Evolutionary conservation across 2,329 filamentous ascomycete species (phyloP).

Genomic region (Hypoxylon sp.): DNA sequence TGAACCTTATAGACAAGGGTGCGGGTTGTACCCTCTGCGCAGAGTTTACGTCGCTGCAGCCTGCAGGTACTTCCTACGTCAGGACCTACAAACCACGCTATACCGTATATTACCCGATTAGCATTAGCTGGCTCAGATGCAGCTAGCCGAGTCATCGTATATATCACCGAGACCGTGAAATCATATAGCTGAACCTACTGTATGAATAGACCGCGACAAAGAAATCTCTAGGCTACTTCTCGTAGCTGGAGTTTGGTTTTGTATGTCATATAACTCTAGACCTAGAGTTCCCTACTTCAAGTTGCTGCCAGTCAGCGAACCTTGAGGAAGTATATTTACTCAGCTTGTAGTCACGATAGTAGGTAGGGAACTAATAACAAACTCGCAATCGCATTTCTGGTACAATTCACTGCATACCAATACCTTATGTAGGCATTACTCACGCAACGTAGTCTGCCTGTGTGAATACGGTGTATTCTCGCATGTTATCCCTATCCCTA

Average conservation of each 20-base stretch:
- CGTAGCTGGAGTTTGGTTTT: background rate
- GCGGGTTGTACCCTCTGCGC: conserved; percentile 12
- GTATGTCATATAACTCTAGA: background rate
- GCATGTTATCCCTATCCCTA: conserved; percentile 28
- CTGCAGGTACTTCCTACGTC: conserved; percentile 28
- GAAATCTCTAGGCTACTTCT: background rate
- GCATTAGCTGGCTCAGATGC: conserved; percentile 3
- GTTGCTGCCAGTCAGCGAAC: background rate
- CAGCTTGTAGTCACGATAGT: background rate
- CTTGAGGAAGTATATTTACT: background rate
- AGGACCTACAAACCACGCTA: conserved; percentile 7
- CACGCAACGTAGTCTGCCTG: conserved; percentile 13
- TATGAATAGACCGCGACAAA: too few species aligned
- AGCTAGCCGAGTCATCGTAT: background rate
- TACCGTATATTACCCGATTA: conserved; percentile 20
- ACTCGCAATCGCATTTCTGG: background rate
- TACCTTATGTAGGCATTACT: conserved; percentile 11
- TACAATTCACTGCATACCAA: conserved; percentile 25
- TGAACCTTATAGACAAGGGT: too few species aligned
- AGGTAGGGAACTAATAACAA: background rate
- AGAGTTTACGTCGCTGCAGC: conserved; percentile 8
- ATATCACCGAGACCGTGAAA: background rate
- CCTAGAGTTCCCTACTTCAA: background rate
- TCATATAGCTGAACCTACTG: too few species aligned
- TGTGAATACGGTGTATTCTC: conserved; percentile 19